Conservation (phyloP, 768 basidiomycete species). For the Neoboletus brunneissimus region DNA sequence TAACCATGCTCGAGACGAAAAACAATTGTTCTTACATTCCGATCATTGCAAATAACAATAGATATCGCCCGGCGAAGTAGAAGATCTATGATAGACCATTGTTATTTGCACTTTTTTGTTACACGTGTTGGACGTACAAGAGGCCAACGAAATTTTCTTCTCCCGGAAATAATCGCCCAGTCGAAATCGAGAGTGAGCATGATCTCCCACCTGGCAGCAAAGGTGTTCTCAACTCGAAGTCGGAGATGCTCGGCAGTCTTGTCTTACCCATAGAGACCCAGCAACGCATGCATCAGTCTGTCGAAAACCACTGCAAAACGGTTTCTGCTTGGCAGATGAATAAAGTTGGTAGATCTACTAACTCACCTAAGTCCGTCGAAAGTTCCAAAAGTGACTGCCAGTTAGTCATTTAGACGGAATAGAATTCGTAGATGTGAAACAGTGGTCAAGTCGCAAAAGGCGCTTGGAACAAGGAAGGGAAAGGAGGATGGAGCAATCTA, state of each 20-base stretch:
- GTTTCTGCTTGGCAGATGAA: background rate
- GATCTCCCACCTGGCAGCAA: conserved; percentile 41
- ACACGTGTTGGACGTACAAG: conserved; percentile 34
- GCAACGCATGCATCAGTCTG: conserved; percentile 41
- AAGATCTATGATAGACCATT: conserved; percentile 34
- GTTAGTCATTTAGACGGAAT: conserved; percentile 33
- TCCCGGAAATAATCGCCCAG: conserved; percentile 39
- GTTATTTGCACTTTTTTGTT: background rate
- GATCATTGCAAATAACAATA: conserved; percentile 43
- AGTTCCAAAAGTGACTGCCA: conserved; percentile 41
- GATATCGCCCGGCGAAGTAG: conserved; percentile 46
- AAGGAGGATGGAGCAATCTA: background rate
- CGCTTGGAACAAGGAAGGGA: background rate
- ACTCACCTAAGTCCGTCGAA: conserved; percentile 36
- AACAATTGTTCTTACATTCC: conserved; percentile 38
- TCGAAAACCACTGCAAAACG: conserved; percentile 35
- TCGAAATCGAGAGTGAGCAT: conserved; percentile 43
- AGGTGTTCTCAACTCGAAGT: background rate
- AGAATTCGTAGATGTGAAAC: background rate
- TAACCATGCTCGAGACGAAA: background rate
- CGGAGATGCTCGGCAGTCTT: background rate
- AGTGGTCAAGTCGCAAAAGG: background rate
- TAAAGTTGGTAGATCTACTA: background rate
- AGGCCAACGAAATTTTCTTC: conserved; percentile 46
- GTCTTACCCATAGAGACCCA: conserved; percentile 45